Evolutionary conservation across 2,329 filamentous ascomycete species (phyloP), one percentile per base, ranked within the genome.

Genomic region (Fusarium bactridioides): DNA sequence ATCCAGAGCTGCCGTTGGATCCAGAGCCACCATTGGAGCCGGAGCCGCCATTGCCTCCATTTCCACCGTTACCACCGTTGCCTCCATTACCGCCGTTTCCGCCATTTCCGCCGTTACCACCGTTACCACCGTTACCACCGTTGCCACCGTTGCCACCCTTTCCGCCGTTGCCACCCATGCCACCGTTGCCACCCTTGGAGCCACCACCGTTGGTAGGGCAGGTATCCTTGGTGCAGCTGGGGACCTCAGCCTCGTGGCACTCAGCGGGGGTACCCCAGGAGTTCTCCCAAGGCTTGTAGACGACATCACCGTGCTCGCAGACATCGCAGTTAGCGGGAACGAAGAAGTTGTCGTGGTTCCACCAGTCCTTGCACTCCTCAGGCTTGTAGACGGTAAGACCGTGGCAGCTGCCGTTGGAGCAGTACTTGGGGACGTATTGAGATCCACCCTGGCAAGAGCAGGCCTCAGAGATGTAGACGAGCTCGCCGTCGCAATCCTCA

Each of bases 231-330:
- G 59, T 50, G 53, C 67, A 62, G 37, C 33, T 33, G 23, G 72
- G 67, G 15, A 60, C n/a, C 41, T 51, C 40, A 35, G 53, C 31
- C 37, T 59, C n/a, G 33, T 47, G 47, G n/a, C 61, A 56, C 50
- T 64, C 31, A 31, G 57, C 51, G 35, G 70, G 70, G 12, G 58
- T 69, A 55, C 61, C 63, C 38, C 44, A 58, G 43, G 29, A 53
- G 54, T 67, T 71, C 69, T 76, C 66, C 55, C 54, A 74, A 51
- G 74, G 74, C 75, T 75, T 75, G 74, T 75, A 77, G 70, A 70
- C 40, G 19, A 70, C n/a, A 18, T 70, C 58, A 5, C 71, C 73
- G 12, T 64, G 27, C 61, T 71, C 43, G 47, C 72, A 74, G 18
- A 37, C 40, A 0, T 74, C 56, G 33, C 72, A 75, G 59, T 73